Evolutionary conservation across 345 rosid species (phyloP).

Genomic region (Adansonia digitata): DNA sequence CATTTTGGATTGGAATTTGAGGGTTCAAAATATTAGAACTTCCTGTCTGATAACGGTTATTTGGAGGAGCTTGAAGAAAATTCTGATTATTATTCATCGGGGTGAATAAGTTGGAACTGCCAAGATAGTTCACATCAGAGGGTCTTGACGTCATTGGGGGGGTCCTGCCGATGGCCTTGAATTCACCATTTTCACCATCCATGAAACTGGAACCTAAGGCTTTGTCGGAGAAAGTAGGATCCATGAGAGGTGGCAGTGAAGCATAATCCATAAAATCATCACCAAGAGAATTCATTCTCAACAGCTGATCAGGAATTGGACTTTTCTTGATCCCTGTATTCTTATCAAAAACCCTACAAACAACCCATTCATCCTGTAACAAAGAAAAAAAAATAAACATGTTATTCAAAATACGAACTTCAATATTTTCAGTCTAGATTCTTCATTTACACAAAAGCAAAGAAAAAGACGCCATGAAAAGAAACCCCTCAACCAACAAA

Average conservation of each 20-base stretch:
- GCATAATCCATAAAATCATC: constrained; percentile 44
- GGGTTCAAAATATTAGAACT: constrained; percentile 15
- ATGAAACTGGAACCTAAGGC: constrained; percentile 25
- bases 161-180: constrained; percentile 15
- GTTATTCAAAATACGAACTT: background rate
- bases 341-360: constrained; percentile 92
- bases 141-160: too few relatives aligned
- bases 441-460: constrained; percentile 33
- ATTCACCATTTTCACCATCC: constrained; percentile 15
- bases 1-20: constrained; percentile 22
- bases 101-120: too few relatives aligned
- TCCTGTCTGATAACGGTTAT: constrained; percentile 14
- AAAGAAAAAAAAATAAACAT: constrained; percentile 1
- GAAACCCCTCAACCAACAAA: constrained; percentile 30
- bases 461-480: constrained; percentile 24
- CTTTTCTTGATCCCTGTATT: constrained; percentile 44
- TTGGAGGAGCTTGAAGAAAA: constrained; percentile 12
- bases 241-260: constrained; percentile 57
- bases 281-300: constrained; percentile 30
- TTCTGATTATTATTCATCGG: background rate
- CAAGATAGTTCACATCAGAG: too few relatives aligned
- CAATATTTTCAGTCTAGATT: too few relatives aligned
- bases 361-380: constrained; percentile 94
- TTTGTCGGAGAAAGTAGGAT: constrained; percentile 20
- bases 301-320: constrained; percentile 30